A percentile compares a stretch with the other conserved stretches of the same genome.
Evolutionary conservation across 495 filamentous ascomycete genomes (phyloP).

Genomic region (Penicillium waksmanii): DNA sequence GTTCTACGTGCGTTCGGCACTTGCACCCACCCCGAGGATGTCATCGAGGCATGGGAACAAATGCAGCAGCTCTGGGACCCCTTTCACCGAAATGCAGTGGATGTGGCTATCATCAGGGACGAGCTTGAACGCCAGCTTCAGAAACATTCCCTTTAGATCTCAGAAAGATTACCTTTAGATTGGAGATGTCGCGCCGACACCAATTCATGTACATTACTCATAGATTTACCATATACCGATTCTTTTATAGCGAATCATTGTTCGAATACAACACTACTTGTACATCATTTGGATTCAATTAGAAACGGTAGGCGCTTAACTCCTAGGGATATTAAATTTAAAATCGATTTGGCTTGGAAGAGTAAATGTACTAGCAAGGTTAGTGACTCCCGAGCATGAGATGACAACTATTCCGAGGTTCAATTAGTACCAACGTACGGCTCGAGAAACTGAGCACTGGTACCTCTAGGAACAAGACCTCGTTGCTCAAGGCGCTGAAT

Average conservation of each 20-base stretch:
- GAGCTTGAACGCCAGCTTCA: conserved; percentile 34
- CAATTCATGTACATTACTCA: conserved; percentile 16
- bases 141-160: not conserved
- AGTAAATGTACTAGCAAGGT: too few relatives aligned
- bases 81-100: conserved; percentile 38
- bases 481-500: not conserved
- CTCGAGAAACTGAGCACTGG: not conserved
- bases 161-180: not conserved
- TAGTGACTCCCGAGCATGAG: too few relatives aligned
- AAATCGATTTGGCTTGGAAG: too few relatives aligned
- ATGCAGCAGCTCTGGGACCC: conserved; percentile 49
- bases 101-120: conserved; percentile 43
- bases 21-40: conserved; percentile 40
- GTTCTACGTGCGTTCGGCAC: conserved; percentile 49
- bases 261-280: not conserved
- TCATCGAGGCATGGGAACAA: conserved; percentile 47
- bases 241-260: conserved; percentile 21
- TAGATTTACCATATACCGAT: conserved; percentile 36
- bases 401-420: too few relatives aligned
- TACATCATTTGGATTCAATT: not conserved
- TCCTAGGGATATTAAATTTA: too few relatives aligned
- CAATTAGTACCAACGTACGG: not conserved
- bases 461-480: not conserved
- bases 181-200: not conserved
- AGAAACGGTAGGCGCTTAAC: too few relatives aligned